Conservation (phyloP, 257 asterid species). For the Prunella vulgaris region DNA sequence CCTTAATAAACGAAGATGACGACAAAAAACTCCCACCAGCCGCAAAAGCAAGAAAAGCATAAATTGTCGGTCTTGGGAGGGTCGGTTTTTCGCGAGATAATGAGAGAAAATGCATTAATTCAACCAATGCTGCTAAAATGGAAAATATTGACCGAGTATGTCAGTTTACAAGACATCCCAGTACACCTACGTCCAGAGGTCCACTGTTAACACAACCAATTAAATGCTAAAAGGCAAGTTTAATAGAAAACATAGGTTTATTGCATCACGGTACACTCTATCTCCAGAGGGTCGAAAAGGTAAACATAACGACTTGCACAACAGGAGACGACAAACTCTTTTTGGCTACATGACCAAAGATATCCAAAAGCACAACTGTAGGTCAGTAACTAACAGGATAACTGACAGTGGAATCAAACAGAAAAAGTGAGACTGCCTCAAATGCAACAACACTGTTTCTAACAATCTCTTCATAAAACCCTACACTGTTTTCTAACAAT, state of each 20-base stretch:
- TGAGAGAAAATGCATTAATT: neutral
- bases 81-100: neutral
- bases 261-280: neutral
- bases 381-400: neutral
- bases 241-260: neutral
- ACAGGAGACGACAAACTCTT: neutral
- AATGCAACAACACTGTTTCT: neutral
- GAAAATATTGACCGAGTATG: neutral
- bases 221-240: neutral
- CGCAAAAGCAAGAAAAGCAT: neutral
- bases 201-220: no score
- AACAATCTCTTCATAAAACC: neutral
- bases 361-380: neutral
- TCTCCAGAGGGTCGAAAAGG: neutral
- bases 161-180: neutral
- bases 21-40: neutral
- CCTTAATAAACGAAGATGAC: neutral
- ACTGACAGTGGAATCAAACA: neutral
- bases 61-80: neutral
- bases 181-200: neutral
- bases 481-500: neutral
- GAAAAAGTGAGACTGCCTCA: neutral
- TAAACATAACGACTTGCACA: constrained; percentile 2
- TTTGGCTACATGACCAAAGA: neutral
- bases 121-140: neutral